Conservation (phyloP, 352 stramenopile genomes). For the Globisporangium splendens region DNA sequence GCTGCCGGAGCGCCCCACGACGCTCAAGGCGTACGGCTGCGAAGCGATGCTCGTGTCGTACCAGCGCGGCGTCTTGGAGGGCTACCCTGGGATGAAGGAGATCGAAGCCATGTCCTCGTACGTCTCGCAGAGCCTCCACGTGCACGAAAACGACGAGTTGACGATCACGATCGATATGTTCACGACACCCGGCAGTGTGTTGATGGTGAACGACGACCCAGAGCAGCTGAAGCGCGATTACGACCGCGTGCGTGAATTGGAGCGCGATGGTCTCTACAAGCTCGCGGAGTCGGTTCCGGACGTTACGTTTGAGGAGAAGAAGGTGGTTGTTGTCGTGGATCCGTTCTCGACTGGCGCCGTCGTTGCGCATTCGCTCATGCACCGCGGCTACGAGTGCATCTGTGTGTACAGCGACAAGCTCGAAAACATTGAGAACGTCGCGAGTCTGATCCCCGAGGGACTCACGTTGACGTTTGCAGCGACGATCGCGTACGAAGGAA, state of each 20-base stretch:
- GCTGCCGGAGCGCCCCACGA: conserved; percentile 43
- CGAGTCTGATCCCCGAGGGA: conserved; percentile 72
- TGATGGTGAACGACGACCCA: conserved; percentile 79
- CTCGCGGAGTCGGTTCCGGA: conserved; percentile 16
- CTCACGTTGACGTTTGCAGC: conserved; percentile 74
- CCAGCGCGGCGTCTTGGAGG: conserved; percentile 75
- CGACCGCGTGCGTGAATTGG: conserved; percentile 77
- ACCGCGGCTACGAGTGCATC: conserved; percentile 87
- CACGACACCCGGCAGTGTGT: conserved; percentile 77
- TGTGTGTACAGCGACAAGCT: conserved; percentile 84
- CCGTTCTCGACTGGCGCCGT: conserved; percentile 95
- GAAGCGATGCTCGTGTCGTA: conserved; percentile 93
- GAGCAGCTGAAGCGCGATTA: conserved; percentile 82
- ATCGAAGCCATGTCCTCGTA: conserved; percentile 87
- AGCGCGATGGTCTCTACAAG: conserved; percentile 66
- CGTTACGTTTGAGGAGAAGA: conserved; percentile 23
- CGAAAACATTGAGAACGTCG: conserved; percentile 80
- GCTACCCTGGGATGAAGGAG: conserved; percentile 81
- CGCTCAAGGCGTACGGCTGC: conserved; percentile 78
- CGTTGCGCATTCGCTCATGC: conserved; percentile 89
- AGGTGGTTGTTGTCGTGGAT: conserved; percentile 92
- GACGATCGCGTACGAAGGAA: conserved; percentile 65
- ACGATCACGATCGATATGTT: conserved; percentile 89
- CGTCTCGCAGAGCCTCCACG: conserved; percentile 72
- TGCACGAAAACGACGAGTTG: conserved; percentile 56